Evolutionary conservation across 2,329 filamentous ascomycete genomes (phyloP), one percentile per base, ranked within the genome.

Genomic region (Nannizziopsis barbatae): DNA sequence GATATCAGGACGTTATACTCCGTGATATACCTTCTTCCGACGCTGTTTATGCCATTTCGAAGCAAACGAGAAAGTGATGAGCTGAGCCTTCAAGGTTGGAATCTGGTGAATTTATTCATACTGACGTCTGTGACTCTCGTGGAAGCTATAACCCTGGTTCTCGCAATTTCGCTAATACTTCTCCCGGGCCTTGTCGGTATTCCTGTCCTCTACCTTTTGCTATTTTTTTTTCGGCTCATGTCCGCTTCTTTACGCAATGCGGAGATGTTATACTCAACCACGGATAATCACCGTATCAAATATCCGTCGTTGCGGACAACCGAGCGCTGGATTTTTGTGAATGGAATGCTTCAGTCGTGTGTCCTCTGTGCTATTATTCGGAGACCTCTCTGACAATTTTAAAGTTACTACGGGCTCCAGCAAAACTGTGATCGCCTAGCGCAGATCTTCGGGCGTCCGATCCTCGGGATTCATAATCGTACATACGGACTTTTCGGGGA

Each of bases 401-500:
- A 39, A 45, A 65, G 62, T 2, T 67, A 76, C 46, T 75, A 81
- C 58, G 86, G 83, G 80, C 70, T 86, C 55, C 76, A 81, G 63
- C 75, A 69, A 52, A 88, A 86, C 56, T 68, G 89, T 52, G 77
- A 89, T 61, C 76, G 82, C 1, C 69, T 90, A 3, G 79, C 84
- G 0, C 64, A 80, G 41, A 87, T 81, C 0, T 90, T 90, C 60
- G 76, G 79, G 32, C 76, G 85, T 1, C 81, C 78, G 0, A 67
- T 90, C 3, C 71, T 79, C 0, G 85, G 84, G 20, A 78, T 90
- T 10, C 86, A 89, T 57, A 90, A 89, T 60, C 75, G 74, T 52
- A 90, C 84, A 54, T 79, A 71, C 1, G 86, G 86, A 1, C 75
- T 89, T 42, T 61, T 89, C 12, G 86, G 88, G 54, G 86, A 92